A percentile compares a stretch with the other conserved stretches of the same genome.
These are phyloP conservation scores for Globisporangium spiculum DNA, from an alignment of 352 stramenopile genomes.

Conservation along the genomic window DNA sequence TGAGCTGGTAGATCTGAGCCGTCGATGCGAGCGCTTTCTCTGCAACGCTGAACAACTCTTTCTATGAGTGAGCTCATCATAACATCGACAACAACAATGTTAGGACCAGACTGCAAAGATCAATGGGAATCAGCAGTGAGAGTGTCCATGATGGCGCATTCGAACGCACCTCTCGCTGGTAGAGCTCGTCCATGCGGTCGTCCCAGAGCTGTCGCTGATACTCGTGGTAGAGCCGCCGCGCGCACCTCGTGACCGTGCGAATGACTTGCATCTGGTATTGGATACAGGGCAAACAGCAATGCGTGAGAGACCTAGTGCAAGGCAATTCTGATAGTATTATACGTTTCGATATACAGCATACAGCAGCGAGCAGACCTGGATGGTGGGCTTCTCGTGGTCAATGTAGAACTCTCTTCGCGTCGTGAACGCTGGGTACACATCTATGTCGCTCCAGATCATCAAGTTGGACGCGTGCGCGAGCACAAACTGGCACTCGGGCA, in stretches of 20 bases:
- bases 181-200: constrained; percentile 46
- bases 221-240: constrained; percentile 62
- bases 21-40: constrained; percentile 51
- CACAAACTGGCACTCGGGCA: constrained; percentile 39
- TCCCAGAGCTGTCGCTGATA: constrained; percentile 84
- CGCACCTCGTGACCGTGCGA: constrained; percentile 58
- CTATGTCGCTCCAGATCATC: constrained; percentile 80
- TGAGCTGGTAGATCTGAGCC: constrained; percentile 41
- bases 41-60: constrained; percentile 31
- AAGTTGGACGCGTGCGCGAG: constrained; percentile 69
- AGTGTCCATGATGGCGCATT: background rate
- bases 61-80: constrained; percentile 4
- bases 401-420: constrained; percentile 49
- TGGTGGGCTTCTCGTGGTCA: constrained; percentile 55
- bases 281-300: background rate
- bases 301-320: background rate
- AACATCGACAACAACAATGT: background rate
- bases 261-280: constrained; percentile 69
- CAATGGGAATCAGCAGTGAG: background rate
- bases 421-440: constrained; percentile 70
- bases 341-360: no score
- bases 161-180: constrained; percentile 28
- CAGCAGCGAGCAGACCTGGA: constrained; percentile 26
- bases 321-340: background rate
- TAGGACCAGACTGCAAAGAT: background rate